These are phyloP conservation scores for Phyllosticta ampelicida DNA, from an alignment of 2,329 filamentous ascomycete species.

Conservation along the genomic window DNA sequence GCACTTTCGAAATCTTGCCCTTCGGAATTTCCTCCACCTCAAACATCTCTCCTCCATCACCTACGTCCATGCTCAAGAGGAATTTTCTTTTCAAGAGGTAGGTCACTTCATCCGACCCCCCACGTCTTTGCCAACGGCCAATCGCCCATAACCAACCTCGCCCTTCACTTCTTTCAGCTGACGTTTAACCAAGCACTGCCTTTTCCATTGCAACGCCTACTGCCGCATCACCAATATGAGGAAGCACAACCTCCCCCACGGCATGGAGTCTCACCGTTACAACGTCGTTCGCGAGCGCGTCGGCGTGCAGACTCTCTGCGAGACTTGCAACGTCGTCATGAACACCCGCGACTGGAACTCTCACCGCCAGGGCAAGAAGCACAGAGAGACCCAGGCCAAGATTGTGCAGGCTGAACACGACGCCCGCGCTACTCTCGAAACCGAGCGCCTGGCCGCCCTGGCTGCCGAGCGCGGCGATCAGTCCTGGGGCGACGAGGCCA, in stretches of 20 bases:
- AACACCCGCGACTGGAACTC: constrained; percentile 21
- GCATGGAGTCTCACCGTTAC: constrained; percentile 13
- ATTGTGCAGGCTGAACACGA: constrained; percentile 14
- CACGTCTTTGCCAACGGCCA: neutral
- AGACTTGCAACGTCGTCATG: constrained; percentile 22
- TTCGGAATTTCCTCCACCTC: neutral
- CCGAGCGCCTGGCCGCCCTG: neutral
- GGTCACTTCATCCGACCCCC: neutral
- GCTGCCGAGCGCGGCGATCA: neutral
- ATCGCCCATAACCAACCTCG: neutral
- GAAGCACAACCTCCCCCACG: neutral
- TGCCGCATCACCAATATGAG: neutral
- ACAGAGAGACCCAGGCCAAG: constrained; percentile 14
- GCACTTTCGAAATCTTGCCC: neutral
- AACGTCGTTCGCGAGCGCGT: constrained; percentile 15
- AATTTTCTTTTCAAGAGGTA: neutral
- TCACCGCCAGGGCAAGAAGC: constrained; percentile 25
- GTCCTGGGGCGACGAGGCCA: constrained; percentile 11
- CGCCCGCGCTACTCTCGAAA: neutral
- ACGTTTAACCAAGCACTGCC: neutral
- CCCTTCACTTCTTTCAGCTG: neutral
- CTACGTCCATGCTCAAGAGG: too few relatives aligned
- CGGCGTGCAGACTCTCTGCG: constrained; percentile 18
- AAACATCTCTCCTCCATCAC: neutral
- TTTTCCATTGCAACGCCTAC: neutral